Percentiles rank a stretch among this genome's conserved stretches.
Conservation (phyloP, 1,284 basidiomycete species). For the Puccinia hordei region DNA sequence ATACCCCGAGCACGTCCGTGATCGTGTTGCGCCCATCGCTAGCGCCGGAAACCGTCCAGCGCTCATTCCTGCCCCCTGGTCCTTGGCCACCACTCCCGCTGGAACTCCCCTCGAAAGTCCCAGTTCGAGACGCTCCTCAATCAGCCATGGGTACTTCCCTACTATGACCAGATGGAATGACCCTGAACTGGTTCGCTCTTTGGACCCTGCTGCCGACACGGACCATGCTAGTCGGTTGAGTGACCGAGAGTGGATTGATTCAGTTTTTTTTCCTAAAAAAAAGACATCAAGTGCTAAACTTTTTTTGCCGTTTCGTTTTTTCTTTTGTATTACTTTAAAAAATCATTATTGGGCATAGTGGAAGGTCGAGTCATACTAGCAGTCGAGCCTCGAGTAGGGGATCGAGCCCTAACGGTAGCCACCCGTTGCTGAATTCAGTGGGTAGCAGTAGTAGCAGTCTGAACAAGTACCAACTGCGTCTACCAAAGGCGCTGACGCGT, state of each 20-base stretch:
- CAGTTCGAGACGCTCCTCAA: conserved; percentile 53
- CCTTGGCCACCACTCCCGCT: conserved; percentile 52
- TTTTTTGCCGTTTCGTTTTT: conserved; percentile 56
- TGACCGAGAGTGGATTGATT: too few relatives aligned
- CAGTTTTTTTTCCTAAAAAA: conserved; percentile 51
- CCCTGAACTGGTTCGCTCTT: conserved; percentile 10
- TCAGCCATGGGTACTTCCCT: conserved; percentile 34
- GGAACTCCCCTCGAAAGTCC: conserved; percentile 50
- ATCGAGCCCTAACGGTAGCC: conserved; percentile 60
- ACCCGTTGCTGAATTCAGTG: conserved; percentile 14
- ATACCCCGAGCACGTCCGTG: conserved; percentile 82
- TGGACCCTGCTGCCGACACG: conserved; percentile 20
- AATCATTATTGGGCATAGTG: conserved; percentile 60
- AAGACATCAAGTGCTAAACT: conserved; percentile 50
- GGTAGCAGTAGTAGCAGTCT: not conserved
- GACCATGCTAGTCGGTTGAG: conserved; percentile 27
- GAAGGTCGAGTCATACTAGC: conserved; percentile 58
- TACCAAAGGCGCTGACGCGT: conserved; percentile 12
- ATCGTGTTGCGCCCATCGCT: conserved; percentile 79
- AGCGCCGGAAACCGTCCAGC: conserved; percentile 63
- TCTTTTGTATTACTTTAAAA: too few relatives aligned
- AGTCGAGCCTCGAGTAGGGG: conserved; percentile 63
- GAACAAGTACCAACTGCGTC: conserved; percentile 4
- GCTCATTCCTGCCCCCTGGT: conserved; percentile 54
- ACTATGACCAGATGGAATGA: conserved; percentile 28